Conservation (phyloP, 2,329 filamentous ascomycete species). For the Zymoseptoria tritici region DNA sequence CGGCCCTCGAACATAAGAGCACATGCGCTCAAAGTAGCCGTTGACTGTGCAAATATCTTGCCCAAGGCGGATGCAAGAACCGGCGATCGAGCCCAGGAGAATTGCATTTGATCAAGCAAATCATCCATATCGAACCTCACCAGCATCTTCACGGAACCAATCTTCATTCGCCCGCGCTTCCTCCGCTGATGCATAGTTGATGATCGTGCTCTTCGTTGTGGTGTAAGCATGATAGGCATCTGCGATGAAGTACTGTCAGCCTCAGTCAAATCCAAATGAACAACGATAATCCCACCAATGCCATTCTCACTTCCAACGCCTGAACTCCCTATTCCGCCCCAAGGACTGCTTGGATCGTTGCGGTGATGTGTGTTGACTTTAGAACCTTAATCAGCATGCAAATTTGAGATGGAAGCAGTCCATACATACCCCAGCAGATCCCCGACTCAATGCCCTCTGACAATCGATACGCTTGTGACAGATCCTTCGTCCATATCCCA, state of each 20-base stretch:
- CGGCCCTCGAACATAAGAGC: not conserved
- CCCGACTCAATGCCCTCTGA: slow-evolving; percentile 52
- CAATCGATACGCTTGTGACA: slow-evolving; percentile 46
- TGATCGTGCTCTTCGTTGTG: slow-evolving; percentile 56
- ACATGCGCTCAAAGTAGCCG: not conserved
- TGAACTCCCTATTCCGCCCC: slow-evolving; percentile 56
- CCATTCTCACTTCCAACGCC: slow-evolving; percentile 70
- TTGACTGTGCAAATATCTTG: not conserved
- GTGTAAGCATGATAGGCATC: slow-evolving; percentile 40
- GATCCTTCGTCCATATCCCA: slow-evolving; percentile 45
- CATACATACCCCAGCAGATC: slow-evolving; percentile 52
- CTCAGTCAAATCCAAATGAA: not conserved
- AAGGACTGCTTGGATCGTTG: slow-evolving; percentile 64
- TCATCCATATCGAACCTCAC: slow-evolving; percentile 55
- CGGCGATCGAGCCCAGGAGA: not conserved
- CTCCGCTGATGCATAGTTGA: slow-evolving; percentile 57
- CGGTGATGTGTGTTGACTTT: slow-evolving; percentile 53
- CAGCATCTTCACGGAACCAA: slow-evolving; percentile 58
- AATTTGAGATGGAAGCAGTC: not conserved
- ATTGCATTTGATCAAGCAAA: slow-evolving; percentile 2
- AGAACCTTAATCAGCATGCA: slow-evolving; percentile 10
- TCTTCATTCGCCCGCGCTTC: slow-evolving; percentile 50
- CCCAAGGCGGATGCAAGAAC: not conserved
- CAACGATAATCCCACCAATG: slow-evolving; percentile 49
- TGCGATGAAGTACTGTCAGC: not conserved